Conservation (phyloP, 2,329 filamentous ascomycete species). For the Cyphellophora attinorum region DNA sequence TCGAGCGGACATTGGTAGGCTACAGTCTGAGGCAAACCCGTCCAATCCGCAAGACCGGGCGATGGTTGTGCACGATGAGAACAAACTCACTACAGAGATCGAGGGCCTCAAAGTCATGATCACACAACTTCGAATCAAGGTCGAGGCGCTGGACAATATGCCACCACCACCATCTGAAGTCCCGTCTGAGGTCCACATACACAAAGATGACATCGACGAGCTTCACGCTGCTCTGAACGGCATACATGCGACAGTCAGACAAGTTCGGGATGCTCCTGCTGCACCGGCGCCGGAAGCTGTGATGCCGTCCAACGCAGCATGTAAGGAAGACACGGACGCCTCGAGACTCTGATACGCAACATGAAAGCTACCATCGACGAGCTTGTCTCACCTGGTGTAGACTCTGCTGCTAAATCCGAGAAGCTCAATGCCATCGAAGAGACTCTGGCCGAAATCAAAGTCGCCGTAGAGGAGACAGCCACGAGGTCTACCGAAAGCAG, state of each 20-base stretch:
- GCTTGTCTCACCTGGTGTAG: constrained; percentile 54
- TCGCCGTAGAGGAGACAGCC: constrained; percentile 55
- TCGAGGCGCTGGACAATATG: constrained; percentile 62
- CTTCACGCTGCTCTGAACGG: constrained; percentile 35
- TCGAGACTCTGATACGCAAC: constrained; percentile 82
- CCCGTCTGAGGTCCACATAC: constrained; percentile 30
- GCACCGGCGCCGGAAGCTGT: constrained; percentile 20
- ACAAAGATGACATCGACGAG: constrained; percentile 38
- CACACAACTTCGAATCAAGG: constrained; percentile 70
- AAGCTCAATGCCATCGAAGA: constrained; percentile 55
- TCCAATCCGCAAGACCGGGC: constrained; percentile 44
- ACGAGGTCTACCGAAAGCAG: constrained; percentile 60
- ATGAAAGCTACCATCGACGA: constrained; percentile 84
- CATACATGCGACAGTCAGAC: constrained; percentile 51
- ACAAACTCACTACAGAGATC: constrained; percentile 57
- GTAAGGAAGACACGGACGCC: constrained; percentile 76
- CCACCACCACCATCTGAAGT: constrained; percentile 32
- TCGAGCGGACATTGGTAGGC: constrained; percentile 64
- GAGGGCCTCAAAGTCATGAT: constrained; percentile 79
- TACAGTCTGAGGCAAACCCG: constrained; percentile 52
- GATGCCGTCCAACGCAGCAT: constrained; percentile 45
- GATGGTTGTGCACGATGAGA: constrained; percentile 47
- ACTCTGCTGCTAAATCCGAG: constrained; percentile 56
- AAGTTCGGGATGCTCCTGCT: constrained; percentile 32
- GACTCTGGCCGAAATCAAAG: constrained; percentile 65